Evolutionary conservation across 164 flowering plant genomes (phyloP), one percentile per base, ranked within the genome.

Genomic region (Vitis vinifera): DNA sequence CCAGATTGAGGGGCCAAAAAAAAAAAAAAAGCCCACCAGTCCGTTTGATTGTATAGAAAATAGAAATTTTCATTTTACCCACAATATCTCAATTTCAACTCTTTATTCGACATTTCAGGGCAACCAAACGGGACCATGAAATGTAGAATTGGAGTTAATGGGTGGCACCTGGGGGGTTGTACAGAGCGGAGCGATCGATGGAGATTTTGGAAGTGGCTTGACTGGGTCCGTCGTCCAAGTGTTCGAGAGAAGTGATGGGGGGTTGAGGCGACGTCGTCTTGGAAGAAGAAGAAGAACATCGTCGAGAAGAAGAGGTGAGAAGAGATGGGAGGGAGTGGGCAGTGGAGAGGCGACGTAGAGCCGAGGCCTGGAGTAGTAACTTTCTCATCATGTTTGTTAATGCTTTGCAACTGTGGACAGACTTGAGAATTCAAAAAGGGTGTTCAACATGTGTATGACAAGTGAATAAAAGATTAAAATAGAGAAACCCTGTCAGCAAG

Each of bases 161-260:
- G 4, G 16, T 19, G 31, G 13, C 59, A 85, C 92, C 92, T 7
- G 87, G 81, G n/a, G 90, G 89, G 65, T 75, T 84, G 77, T 51
- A 82, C 23, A 92, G 79, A 51, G 81, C 85, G 31, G 97, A 88
- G 59, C 97, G 93, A 70, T 92, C 94, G 66, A 92, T 58, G 71
- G 94, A 92, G 71, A 92, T 77, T 55, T 72, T 63, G 47, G 84
- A 44, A 49, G 83, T 7, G 14, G 85, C 63, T 55, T 64, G 66
- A 10, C 2, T 13, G 63, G 55, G 15, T 66, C 49, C 47, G 72
- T 74, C 82, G n/a, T 77, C 83, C 53, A 56, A 3, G 31, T 76
- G 81, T 77, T 86, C 82, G 82, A 72, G 74, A 69, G 53, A 73
- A 76, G 52, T 61, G 55, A 58, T 17, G 2, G 80, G 66, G 23